Conservation (phyloP, 2,329 filamentous ascomycete genomes). For the Botrytis paeoniae region DNA sequence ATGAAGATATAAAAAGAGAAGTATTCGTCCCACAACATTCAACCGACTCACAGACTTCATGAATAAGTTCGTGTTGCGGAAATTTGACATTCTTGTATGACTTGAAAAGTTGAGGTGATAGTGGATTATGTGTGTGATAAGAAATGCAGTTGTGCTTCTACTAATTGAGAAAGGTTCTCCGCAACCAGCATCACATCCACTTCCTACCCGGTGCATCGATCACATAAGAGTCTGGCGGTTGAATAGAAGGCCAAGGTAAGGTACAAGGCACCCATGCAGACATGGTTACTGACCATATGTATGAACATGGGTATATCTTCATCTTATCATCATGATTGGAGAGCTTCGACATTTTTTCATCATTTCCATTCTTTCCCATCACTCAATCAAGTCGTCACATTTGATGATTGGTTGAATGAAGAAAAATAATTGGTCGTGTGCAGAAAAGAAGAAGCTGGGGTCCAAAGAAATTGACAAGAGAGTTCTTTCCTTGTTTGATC, state of each 20-base stretch:
- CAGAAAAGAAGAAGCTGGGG: neutral
- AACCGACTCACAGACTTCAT: neutral
- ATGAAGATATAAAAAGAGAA: conserved; percentile 3
- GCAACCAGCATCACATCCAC: conserved; percentile 8
- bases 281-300: neutral
- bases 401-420: neutral
- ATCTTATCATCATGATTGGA: conserved; percentile 4
- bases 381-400: neutral
- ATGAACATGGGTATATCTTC: neutral
- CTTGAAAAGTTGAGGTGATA: neutral
- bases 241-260: neutral
- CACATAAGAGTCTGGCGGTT: conserved; percentile 9
- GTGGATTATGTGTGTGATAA: conserved; percentile 13
- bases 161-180: conserved; percentile 12
- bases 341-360: neutral
- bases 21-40: conserved; percentile 3
- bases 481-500: neutral
- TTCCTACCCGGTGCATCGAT: conserved; percentile 3
- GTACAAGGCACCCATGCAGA: conserved; percentile 6
- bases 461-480: neutral
- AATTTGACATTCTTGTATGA: conserved; percentile 16
- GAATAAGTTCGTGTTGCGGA: neutral
- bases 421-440: neutral
- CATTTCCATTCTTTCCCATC: neutral
- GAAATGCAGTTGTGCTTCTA: conserved; percentile 7